phyloP scores from a whole-genome alignment of 169 alveolate species.

The Perkinsus chesapeaki region DNA sequence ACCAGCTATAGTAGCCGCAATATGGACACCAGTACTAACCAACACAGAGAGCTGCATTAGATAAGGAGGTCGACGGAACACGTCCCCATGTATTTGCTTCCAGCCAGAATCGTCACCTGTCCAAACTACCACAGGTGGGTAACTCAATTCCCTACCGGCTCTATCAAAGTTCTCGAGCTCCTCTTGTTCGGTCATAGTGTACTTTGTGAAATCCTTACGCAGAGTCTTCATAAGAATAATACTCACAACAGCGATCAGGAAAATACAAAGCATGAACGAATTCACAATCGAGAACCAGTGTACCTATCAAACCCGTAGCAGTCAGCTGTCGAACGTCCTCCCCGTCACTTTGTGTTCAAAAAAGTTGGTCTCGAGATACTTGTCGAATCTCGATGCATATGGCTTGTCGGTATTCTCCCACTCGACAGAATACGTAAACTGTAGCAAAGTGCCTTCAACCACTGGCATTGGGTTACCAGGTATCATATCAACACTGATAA shows the following conservation, averaged over 20 bases:
- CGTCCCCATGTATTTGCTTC: conserved; percentile 41
- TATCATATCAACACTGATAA: conserved; percentile 2
- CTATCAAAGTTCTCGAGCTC: conserved; percentile 6
- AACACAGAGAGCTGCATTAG: conserved; percentile 14
- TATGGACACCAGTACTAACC: conserved; percentile 20
- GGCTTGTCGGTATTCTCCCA: conserved; percentile 16
- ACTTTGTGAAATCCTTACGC: conserved; percentile 15
- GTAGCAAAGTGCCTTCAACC: neutral
- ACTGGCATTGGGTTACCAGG: conserved; percentile 15
- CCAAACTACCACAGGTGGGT: neutral
- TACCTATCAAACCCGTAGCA: neutral
- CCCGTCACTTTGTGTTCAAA: conserved; percentile 18
- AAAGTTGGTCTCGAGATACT: conserved; percentile 28
- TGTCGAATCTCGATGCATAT: conserved; percentile 15
- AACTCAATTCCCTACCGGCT: neutral
- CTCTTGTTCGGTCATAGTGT: conserved; percentile 17
- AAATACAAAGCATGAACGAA: conserved; percentile 22
- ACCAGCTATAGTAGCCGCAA: neutral
- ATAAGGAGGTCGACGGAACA: conserved; percentile 20
- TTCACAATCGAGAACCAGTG: conserved; percentile 37
- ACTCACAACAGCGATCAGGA: conserved; percentile 16
- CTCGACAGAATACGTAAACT: conserved; percentile 20
- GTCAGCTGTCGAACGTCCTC: neutral
- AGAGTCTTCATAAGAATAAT: conserved; percentile 11
- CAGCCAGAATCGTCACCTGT: conserved; percentile 24